Conservation (phyloP, 768 basidiomycete genomes). For the Lyophyllum atratum region DNA sequence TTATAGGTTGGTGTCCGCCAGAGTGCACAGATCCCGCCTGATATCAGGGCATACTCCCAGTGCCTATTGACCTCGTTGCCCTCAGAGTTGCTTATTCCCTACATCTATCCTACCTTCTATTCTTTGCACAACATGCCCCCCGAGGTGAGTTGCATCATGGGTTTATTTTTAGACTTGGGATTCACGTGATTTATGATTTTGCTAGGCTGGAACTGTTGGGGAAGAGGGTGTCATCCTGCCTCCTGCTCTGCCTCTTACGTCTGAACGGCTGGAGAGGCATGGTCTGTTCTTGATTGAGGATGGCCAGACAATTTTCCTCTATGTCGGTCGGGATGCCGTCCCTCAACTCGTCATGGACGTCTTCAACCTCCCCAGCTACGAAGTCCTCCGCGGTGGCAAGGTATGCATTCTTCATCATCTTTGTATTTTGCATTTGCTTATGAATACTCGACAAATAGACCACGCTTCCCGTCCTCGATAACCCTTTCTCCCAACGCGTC, state of each 20-base stretch:
- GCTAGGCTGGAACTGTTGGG: slow-evolving; percentile 86
- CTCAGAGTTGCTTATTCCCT: slow-evolving; percentile 88
- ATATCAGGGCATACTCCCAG: slow-evolving; percentile 95
- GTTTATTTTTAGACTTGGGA: not conserved
- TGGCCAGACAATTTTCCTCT: slow-evolving; percentile 96
- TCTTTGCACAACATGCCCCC: slow-evolving; percentile 95
- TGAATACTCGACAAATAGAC: slow-evolving; percentile 45
- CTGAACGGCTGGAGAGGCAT: slow-evolving; percentile 93
- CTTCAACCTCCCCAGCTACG: slow-evolving; percentile 87
- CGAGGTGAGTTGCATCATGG: slow-evolving; percentile 54
- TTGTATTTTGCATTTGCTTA: not conserved
- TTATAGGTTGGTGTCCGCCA: slow-evolving; percentile 87
- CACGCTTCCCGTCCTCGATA: slow-evolving; percentile 88
- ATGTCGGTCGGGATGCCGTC: slow-evolving; percentile 98
- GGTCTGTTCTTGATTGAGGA: slow-evolving; percentile 97
- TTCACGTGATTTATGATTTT: slow-evolving; percentile 1
- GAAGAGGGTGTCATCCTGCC: slow-evolving; percentile 90
- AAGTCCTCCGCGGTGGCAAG: slow-evolving; percentile 92
- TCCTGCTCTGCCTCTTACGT: slow-evolving; percentile 84
- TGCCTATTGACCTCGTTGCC: slow-evolving; percentile 89
- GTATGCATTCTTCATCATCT: slow-evolving; percentile 37
- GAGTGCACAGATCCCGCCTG: slow-evolving; percentile 95
- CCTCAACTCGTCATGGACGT: slow-evolving; percentile 93
- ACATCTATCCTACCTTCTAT: slow-evolving; percentile 95
- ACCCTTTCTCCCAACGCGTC: slow-evolving; percentile 93